These are phyloP conservation scores for Liquidambar formosana DNA, from an alignment of 164 flowering plant genomes.

Conservation along the genomic window DNA sequence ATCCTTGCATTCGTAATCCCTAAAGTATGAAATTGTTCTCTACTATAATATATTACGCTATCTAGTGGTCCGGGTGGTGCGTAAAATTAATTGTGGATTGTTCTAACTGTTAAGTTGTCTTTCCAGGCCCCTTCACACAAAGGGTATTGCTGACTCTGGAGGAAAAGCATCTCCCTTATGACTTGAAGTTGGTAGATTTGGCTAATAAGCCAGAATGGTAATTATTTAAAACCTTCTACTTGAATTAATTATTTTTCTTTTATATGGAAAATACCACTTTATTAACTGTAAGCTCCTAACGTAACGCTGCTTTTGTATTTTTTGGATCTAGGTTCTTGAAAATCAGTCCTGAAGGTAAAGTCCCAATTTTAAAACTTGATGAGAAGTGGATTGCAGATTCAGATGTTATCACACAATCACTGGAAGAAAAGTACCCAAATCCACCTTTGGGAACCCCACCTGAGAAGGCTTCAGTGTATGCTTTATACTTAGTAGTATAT, in stretches of 20 bases:
- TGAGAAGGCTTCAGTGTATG: constrained; percentile 87
- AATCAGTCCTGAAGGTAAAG: constrained; percentile 83
- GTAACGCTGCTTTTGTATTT: not conserved
- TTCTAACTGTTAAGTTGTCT: not conserved
- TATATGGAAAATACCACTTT: not conserved
- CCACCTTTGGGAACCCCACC: constrained; percentile 81
- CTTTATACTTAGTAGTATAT: not conserved
- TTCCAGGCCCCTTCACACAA: constrained; percentile 87
- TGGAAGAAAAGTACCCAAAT: constrained; percentile 84
- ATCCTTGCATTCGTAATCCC: too few relatives aligned
- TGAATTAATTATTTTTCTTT: not conserved
- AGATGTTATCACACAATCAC: constrained; percentile 74
- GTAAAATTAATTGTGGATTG: not conserved
- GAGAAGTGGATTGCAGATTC: constrained; percentile 94
- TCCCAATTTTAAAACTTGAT: constrained; percentile 80
- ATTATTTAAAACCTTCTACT: constrained; percentile 3
- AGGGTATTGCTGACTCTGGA: constrained; percentile 89
- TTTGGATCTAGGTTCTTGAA: constrained; percentile 63
- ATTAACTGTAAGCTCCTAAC: not conserved
- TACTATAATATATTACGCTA: too few relatives aligned
- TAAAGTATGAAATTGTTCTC: too few relatives aligned
- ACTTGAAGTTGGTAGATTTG: constrained; percentile 79
- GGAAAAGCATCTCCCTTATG: constrained; percentile 89
- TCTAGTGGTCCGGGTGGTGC: too few relatives aligned
- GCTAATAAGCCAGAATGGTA: constrained; percentile 93